These are phyloP conservation scores for Penicillium malachiteum DNA, from an alignment of 495 filamentous ascomycete species.

Conservation along the genomic window DNA sequence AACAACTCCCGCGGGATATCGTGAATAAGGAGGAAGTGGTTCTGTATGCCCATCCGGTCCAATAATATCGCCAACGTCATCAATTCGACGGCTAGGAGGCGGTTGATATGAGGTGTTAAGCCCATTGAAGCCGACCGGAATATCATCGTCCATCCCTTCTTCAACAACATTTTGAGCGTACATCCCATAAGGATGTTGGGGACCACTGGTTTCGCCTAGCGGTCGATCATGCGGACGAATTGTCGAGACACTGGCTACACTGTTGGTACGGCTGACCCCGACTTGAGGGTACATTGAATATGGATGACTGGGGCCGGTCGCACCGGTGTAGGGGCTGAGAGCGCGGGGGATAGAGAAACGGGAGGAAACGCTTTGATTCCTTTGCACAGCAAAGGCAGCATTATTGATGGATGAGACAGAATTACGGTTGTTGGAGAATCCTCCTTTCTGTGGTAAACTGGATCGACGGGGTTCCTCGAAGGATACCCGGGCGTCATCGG, in stretches of 20 bases:
- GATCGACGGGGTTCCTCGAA: constrained; percentile 39
- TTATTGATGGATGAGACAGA: constrained; percentile 35
- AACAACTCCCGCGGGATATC: constrained; percentile 63
- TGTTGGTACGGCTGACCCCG: constrained; percentile 59
- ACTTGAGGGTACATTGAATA: constrained; percentile 57
- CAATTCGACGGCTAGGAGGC: constrained; percentile 72
- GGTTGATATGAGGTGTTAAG: constrained; percentile 63
- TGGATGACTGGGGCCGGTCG: constrained; percentile 56
- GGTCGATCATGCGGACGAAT: constrained; percentile 56
- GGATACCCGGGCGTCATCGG: constrained; percentile 40
- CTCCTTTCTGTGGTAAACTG: constrained; percentile 41
- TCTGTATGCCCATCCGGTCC: constrained; percentile 91
- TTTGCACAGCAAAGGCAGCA: constrained; percentile 32
- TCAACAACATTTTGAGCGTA: constrained; percentile 75
- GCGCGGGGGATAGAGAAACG: constrained; percentile 46
- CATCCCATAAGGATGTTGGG: constrained; percentile 85
- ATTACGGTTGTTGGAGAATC: constrained; percentile 34
- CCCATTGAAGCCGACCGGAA: constrained; percentile 76
- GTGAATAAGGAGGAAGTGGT: constrained; percentile 84
- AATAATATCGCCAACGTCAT: constrained; percentile 80
- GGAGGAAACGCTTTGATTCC: constrained; percentile 44
- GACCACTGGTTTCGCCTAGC: constrained; percentile 62
- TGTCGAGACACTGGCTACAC: constrained; percentile 63
- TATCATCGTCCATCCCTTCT: constrained; percentile 45
- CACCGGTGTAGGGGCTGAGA: constrained; percentile 53